phyloP scores from a whole-genome alignment of 2,329 filamentous ascomycete genomes.

The Colletotrichum sp. region DNA sequence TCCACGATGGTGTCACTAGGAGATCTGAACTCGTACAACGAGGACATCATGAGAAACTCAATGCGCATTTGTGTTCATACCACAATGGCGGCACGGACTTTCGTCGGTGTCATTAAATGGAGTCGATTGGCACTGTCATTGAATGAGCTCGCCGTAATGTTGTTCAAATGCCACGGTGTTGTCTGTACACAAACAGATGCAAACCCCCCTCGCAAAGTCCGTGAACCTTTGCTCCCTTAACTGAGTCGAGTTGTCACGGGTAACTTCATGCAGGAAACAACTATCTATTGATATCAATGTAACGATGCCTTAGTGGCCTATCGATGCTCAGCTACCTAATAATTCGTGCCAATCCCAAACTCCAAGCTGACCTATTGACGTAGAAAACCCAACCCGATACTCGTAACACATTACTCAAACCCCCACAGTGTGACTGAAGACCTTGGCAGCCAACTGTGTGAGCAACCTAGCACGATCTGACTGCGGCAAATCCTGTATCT shows the following conservation, averaged over 20 bases:
- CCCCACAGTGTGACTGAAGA: slow-evolving; percentile 81
- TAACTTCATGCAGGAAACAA: not conserved
- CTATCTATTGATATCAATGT: slow-evolving; percentile 4
- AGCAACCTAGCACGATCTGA: slow-evolving; percentile 81
- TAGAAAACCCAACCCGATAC: not conserved
- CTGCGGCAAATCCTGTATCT: slow-evolving; percentile 75
- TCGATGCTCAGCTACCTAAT: not conserved
- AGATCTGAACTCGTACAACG: not conserved
- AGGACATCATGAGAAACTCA: not conserved
- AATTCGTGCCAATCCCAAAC: slow-evolving; percentile 1
- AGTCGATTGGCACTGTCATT: not conserved
- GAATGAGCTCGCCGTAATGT: not conserved
- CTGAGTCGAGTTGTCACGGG: not conserved
- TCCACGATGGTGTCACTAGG: not conserved
- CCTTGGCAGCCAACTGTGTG: slow-evolving; percentile 82
- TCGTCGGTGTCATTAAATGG: not conserved
- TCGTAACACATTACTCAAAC: slow-evolving; percentile 33
- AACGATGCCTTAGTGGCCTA: not conserved
- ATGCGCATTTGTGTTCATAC: not conserved
- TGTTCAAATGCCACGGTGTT: not conserved
- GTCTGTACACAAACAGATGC: not conserved
- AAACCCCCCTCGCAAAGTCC: not conserved
- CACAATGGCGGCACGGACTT: not conserved
- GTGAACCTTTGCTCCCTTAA: not conserved
- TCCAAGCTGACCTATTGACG: slow-evolving; percentile 3